A percentile compares a stretch with the other conserved stretches of the same genome.
Conservation (phyloP, 2,329 filamentous ascomycete genomes). For the Colletotrichum sp. region DNA sequence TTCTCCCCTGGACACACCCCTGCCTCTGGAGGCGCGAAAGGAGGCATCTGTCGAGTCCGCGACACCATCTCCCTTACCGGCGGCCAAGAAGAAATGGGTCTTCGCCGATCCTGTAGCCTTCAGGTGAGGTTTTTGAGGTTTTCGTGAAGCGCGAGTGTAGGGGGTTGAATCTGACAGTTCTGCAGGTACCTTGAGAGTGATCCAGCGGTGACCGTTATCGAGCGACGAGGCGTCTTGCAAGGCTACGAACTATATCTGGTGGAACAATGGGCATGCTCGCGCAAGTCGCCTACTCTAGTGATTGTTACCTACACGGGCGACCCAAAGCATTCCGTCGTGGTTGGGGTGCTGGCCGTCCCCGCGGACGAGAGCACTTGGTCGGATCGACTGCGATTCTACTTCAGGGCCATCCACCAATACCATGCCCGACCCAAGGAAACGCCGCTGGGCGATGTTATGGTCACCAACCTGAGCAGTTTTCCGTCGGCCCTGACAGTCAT, state of each 20-base stretch:
- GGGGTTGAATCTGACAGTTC: neutral
- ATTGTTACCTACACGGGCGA: constrained; percentile 95
- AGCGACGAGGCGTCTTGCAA: constrained; percentile 70
- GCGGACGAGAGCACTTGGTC: constrained; percentile 83
- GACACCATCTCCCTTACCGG: constrained; percentile 24
- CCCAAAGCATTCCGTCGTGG: constrained; percentile 75
- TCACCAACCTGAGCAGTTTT: constrained; percentile 92
- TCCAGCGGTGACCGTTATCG: constrained; percentile 73
- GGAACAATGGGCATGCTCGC: constrained; percentile 97
- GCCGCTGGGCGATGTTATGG: constrained; percentile 82
- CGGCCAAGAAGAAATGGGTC: constrained; percentile 52
- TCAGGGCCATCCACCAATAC: constrained; percentile 83
- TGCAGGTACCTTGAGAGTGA: constrained; percentile 85
- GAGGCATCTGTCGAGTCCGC: constrained; percentile 12
- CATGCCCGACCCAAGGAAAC: constrained; percentile 87
- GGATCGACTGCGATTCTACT: constrained; percentile 78
- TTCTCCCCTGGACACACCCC: constrained; percentile 15
- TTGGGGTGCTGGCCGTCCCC: constrained; percentile 82
- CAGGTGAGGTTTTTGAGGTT: constrained; percentile 39
- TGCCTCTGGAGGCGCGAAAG: constrained; percentile 9
- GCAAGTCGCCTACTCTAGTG: constrained; percentile 86
- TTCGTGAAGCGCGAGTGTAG: neutral
- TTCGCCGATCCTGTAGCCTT: constrained; percentile 65
- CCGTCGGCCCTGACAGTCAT: constrained; percentile 94
- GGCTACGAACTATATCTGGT: constrained; percentile 95